Conservation (phyloP, 192 early-diverging fungal species). For the Pilaira anomala region DNA sequence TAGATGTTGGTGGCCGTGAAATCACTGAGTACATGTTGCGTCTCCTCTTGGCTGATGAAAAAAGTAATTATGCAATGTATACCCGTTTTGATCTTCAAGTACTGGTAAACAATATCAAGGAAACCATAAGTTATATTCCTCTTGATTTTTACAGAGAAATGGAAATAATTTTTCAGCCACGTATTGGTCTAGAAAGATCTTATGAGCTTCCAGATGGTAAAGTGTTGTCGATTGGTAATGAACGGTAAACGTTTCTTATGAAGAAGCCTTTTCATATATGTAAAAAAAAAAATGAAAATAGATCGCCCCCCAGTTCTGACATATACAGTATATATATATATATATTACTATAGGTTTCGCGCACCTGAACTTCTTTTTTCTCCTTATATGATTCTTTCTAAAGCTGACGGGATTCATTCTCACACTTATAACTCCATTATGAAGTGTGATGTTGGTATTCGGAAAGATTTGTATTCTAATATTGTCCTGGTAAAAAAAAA, state of each 20-base stretch:
- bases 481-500: slow-evolving; percentile 76
- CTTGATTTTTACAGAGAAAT: slow-evolving; percentile 98
- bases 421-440: slow-evolving; percentile 94
- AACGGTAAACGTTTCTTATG: slow-evolving; percentile 55
- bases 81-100: too few relatives aligned
- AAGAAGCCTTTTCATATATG: too few relatives aligned
- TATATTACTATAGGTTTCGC: slow-evolving; percentile 61
- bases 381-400: slow-evolving; percentile 84
- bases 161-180: slow-evolving; percentile 88
- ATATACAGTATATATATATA: too few relatives aligned
- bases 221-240: slow-evolving; percentile 95
- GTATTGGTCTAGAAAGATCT: slow-evolving; percentile 89
- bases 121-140: slow-evolving; percentile 98
- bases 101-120: slow-evolving; percentile 99
- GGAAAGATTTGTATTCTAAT: slow-evolving; percentile 93
- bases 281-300: slow-evolving; percentile 6
- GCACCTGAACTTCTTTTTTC: slow-evolving; percentile 97
- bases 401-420: slow-evolving; percentile 92
- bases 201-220: slow-evolving; percentile 98
- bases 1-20: slow-evolving; percentile 95
- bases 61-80: too few relatives aligned
- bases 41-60: slow-evolving; percentile 92
- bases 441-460: slow-evolving; percentile 95
- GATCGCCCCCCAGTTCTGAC: too few relatives aligned
- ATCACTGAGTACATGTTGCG: slow-evolving; percentile 92